Conservation (phyloP, 1,284 basidiomycete genomes). For the Microbotryomycetes sp. region DNA sequence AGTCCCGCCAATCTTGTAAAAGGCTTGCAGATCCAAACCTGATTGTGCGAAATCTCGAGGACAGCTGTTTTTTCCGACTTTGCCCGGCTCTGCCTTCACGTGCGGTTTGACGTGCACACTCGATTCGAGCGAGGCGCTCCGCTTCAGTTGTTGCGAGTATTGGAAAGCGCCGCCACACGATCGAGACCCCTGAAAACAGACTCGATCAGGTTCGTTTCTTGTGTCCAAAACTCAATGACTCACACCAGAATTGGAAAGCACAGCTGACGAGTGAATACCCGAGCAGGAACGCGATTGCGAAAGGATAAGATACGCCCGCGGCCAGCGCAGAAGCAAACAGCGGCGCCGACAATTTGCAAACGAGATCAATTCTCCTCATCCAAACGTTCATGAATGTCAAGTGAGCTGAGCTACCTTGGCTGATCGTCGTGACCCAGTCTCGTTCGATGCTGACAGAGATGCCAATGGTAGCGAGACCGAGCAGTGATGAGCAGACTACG, state of each 20-base stretch:
- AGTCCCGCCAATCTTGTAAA: conserved; percentile 50
- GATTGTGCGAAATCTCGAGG: too few relatives aligned
- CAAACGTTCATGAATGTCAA: conserved; percentile 42
- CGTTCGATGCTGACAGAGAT: conserved; percentile 53
- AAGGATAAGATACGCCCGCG: conserved; percentile 37
- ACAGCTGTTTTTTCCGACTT: too few relatives aligned
- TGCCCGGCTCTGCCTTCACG: too few relatives aligned
- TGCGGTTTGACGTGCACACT: background rate
- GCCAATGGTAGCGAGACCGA: conserved; percentile 48
- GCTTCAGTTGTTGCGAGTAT: conserved; percentile 26
- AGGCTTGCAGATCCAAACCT: too few relatives aligned
- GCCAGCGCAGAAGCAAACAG: conserved; percentile 55
- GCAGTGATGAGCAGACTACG: conserved; percentile 45
- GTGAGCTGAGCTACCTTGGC: conserved; percentile 38
- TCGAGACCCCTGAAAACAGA: conserved; percentile 36
- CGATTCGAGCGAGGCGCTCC: background rate
- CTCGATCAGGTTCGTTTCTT: background rate
- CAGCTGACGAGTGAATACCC: conserved; percentile 35
- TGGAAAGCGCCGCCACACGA: conserved; percentile 43
- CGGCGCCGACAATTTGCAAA: conserved; percentile 53
- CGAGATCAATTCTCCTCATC: conserved; percentile 52
- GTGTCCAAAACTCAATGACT: background rate
- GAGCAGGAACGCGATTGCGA: conserved; percentile 38
- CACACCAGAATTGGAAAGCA: conserved; percentile 40
- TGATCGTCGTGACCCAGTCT: conserved; percentile 53